phyloP scores from a whole-genome alignment of 805 yeast species.

The Wickerhamiella azymoides region DNA sequence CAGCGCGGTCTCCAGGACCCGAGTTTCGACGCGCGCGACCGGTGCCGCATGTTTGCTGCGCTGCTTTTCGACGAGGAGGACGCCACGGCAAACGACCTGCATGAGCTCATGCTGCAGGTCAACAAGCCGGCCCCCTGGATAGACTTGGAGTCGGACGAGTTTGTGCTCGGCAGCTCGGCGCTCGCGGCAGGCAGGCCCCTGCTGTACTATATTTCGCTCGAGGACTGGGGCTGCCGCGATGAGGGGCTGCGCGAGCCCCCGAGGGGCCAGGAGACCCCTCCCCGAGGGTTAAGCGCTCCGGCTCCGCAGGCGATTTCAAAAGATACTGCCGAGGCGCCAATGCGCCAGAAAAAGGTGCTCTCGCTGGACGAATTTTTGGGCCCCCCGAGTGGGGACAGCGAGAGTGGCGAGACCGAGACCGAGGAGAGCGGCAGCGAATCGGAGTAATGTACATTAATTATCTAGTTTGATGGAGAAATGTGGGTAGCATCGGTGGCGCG shows the following conservation, averaged over 20 bases:
- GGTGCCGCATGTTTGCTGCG: conserved; percentile 60
- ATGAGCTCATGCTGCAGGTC: conserved; percentile 57
- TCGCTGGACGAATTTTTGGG: conserved; percentile 4
- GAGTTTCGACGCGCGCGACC: conserved; percentile 65
- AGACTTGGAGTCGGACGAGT: conserved; percentile 9
- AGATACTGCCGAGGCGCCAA: neutral
- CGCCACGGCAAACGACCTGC: conserved; percentile 35
- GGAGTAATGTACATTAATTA: too few relatives aligned
- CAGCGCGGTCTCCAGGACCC: conserved; percentile 61
- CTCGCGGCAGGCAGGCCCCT: conserved; percentile 22
- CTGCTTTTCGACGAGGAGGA: conserved; percentile 35
- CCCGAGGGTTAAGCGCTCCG: too few relatives aligned
- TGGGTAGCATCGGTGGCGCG: too few relatives aligned
- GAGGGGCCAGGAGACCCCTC: too few relatives aligned
- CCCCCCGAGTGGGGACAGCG: neutral
- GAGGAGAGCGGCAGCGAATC: neutral
- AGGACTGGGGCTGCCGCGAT: conserved; percentile 34
- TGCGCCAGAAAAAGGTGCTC: conserved; percentile 1
- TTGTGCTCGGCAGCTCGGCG: conserved; percentile 24
- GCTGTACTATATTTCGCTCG: conserved; percentile 24
- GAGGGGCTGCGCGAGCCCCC: neutral
- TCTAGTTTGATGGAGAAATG: too few relatives aligned
- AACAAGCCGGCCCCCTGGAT: conserved; percentile 51
- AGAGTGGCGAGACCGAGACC: neutral
- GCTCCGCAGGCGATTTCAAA: neutral